A percentile compares a stretch with the other conserved stretches of the same genome.
Conservation (phyloP, 257 asterid species). For the Coffea eugenioides region DNA sequence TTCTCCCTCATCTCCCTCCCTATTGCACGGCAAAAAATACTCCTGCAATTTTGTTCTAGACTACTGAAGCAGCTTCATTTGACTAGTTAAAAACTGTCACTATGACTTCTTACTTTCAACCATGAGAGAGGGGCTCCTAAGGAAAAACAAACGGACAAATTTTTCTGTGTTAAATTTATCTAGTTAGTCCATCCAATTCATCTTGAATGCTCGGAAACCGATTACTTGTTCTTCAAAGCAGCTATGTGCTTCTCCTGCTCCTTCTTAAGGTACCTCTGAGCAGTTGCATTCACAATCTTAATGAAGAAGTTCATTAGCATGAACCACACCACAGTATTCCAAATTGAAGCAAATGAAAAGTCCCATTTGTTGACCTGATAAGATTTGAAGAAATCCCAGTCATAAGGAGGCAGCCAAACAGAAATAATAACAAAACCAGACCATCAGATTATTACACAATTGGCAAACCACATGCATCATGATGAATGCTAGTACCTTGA, state of each 20-base stretch:
- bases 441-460: neutral
- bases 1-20: slow-evolving; percentile 2
- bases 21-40: slow-evolving; percentile 1
- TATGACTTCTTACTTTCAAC: slow-evolving; percentile 10
- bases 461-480: neutral
- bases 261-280: slow-evolving; percentile 59
- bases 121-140: neutral
- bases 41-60: slow-evolving; percentile 17
- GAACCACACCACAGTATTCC: slow-evolving; percentile 83
- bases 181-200: slow-evolving; percentile 8
- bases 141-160: neutral
- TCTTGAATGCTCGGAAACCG: slow-evolving; percentile 15
- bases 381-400: neutral
- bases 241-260: slow-evolving; percentile 61
- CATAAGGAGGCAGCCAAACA: neutral
- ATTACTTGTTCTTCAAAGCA: slow-evolving; percentile 50
- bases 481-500: slow-evolving; percentile 42
- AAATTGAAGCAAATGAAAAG: slow-evolving; percentile 60
- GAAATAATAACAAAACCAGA: neutral
- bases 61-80: slow-evolving; percentile 17
- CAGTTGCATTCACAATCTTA: slow-evolving; percentile 73
- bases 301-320: slow-evolving; percentile 73
- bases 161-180: neutral
- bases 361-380: slow-evolving; percentile 67
- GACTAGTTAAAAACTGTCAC: slow-evolving; percentile 1